Conservation (phyloP, 495 filamentous ascomycete species). For the Hapsidospora chrysogenum region DNA sequence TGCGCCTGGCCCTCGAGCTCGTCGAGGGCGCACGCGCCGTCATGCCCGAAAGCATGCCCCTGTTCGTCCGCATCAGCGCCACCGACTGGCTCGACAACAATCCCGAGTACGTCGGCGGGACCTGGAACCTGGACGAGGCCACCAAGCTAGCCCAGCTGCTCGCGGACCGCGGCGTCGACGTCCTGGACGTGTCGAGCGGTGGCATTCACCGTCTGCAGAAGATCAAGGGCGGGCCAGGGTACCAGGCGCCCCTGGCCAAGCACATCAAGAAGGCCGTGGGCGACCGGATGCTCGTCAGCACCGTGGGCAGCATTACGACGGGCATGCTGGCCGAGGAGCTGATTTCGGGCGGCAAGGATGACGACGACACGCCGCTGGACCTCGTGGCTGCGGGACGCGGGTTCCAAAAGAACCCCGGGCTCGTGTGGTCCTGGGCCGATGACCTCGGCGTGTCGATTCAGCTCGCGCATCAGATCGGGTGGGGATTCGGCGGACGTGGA, state of each 20-base stretch:
- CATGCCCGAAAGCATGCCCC: constrained; percentile 45
- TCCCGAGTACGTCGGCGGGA: constrained; percentile 16
- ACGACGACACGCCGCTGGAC: constrained; percentile 27
- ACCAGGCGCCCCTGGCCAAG: constrained; percentile 39
- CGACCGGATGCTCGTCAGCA: constrained; percentile 33
- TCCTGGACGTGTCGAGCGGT: constrained; percentile 47
- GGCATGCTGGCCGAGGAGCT: constrained; percentile 35
- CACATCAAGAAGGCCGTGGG: constrained; percentile 45
- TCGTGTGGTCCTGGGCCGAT: constrained; percentile 51
- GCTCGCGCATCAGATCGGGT: constrained; percentile 50
- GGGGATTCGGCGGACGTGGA: constrained; percentile 20
- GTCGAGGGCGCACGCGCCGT: constrained; percentile 32
- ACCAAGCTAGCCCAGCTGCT: constrained; percentile 34
- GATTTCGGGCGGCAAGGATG: constrained; percentile 27
- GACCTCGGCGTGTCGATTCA: constrained; percentile 42
- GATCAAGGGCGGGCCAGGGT: constrained; percentile 36
- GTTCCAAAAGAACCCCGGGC: constrained; percentile 53
- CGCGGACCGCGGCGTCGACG: constrained; percentile 38
- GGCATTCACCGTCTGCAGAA: constrained; percentile 41
- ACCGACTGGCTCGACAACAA: constrained; percentile 46
- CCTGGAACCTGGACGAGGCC: constrained; percentile 38
- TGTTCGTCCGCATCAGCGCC: constrained; percentile 41
- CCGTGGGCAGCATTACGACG: constrained; percentile 45
- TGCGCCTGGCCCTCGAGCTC: constrained; percentile 34
- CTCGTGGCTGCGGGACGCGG: constrained; percentile 39